Base-by-base conservation (phyloP, 2,329 filamentous ascomycete genomes). In the Cladobotryum protrusum region DNA sequence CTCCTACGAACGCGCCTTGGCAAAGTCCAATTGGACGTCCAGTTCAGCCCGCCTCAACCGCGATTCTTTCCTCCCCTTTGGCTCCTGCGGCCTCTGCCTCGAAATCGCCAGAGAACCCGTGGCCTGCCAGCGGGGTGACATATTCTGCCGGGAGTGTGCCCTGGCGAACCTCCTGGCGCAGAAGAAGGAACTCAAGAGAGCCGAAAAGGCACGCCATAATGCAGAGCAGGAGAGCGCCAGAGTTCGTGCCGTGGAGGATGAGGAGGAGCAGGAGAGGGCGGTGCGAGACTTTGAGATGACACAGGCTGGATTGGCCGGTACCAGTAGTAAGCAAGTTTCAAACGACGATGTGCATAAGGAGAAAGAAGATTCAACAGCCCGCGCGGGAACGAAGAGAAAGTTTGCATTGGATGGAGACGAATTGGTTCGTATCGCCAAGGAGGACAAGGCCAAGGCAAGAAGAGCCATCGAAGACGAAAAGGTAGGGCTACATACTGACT, bases 71-170 rank as follows among this genome's bases (percentile, higher is more conserved):
- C 82, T 97, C 11, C 85, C 89, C 5, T 96, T 97, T 66, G 89
- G 86, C 48, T 89, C 86, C 18, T 99, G 92, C 72, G 82, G 85
- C 48, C 77, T 99, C 24, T 99, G 92, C 63, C 83, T 97, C 14
- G 81, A 90, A 52, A 80, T 85, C 7, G 87, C 91, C 17, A 81
- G 85, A 29, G 82, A 89, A 43, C 91, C 93, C 1, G 89, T 96
- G 34, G 83, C 89, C 18, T 97, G 92, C 67, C 74, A 79, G 3
- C 80, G 84, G 56, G 92, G 92, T 54, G 91, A 97, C 67, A 76
- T 99, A 13, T 97, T 97, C 72, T 99, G 92, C 67, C 84, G 89
- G 59, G 93, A 97, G 72, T 99, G 92, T 71, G 91, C 90, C 8
- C 81, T 97, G 47, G 84, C 76, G 58, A 96, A 97, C 61, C 83